Conservation (phyloP, 768 basidiomycete genomes). For the Trametes cinnabarina region DNA sequence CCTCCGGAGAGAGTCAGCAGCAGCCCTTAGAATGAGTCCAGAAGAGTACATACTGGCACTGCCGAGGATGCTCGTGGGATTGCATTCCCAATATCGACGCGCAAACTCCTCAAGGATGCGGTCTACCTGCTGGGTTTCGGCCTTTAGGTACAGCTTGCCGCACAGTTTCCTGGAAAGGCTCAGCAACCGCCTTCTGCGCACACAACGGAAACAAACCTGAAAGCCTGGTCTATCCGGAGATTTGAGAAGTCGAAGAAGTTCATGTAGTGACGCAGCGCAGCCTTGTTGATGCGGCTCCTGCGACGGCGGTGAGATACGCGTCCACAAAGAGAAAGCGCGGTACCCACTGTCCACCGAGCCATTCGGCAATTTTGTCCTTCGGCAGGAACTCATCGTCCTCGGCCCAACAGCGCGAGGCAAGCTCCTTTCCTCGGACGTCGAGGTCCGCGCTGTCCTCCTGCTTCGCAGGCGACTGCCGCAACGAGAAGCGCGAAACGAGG, state of each 20-base stretch:
- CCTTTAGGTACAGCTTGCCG: conserved; percentile 89
- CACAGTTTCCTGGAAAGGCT: conserved; percentile 68
- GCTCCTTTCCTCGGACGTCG: conserved; percentile 62
- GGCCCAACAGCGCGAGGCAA: conserved; percentile 78
- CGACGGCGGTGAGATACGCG: conserved; percentile 3
- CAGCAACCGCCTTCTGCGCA: neutral
- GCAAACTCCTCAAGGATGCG: conserved; percentile 93
- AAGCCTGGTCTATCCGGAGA: conserved; percentile 82
- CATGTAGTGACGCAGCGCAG: conserved; percentile 78
- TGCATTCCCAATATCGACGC: conserved; percentile 88
- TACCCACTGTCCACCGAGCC: conserved; percentile 89
- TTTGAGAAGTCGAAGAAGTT: conserved; percentile 85
- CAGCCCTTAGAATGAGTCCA: neutral
- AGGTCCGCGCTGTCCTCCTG: conserved; percentile 55
- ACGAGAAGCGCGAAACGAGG: conserved; percentile 41
- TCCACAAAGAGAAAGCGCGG: neutral
- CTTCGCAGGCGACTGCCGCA: conserved; percentile 38
- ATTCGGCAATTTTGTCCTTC: conserved; percentile 94
- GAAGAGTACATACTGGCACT: conserved; percentile 64
- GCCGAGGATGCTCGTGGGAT: conserved; percentile 76
- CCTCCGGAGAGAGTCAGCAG: conserved; percentile 43
- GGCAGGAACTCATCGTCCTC: conserved; percentile 83
- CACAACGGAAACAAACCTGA: conserved; percentile 55
- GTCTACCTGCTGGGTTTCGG: conserved; percentile 97
- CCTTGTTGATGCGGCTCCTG: conserved; percentile 75